Evolutionary conservation across 352 stramenopile genomes (phyloP), one percentile per base, ranked within the genome.

Genomic region (Phytophthora fragariaefolia): DNA sequence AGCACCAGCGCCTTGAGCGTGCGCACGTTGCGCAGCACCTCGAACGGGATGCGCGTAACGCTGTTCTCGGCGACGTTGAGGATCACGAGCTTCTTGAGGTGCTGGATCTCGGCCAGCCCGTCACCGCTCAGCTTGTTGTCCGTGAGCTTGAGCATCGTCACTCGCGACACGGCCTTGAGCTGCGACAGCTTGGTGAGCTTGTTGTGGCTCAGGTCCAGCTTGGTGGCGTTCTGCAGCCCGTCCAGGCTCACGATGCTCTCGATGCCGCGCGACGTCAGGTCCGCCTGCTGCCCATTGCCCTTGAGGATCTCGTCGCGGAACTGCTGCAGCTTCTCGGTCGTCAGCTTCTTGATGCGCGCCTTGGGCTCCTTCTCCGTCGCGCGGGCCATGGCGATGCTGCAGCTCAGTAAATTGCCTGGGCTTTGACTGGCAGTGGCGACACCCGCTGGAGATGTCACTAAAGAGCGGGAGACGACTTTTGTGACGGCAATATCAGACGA

Each of bases 311-410:
- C 81, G 10, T 66, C 22, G 17, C 67, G 50, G 63, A 82, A 81
- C 61, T 92, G 61, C 47, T 69, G 42, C 48, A 96, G 68, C 70
- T 93, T 96, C 58, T 93, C 84, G 47, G 77, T 74, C 42, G 88
- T 96, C 45, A 96, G 76, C 82, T 96, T 96, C 74, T 96, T 96
- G 71, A 96, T 96, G 66, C 85, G 83, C 69, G 63, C 73, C 74
- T 92, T 93, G 32, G 23, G n/a, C 20, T 28, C 56, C n/a, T n/a
- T n/a, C 56, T 66, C 45, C 42, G 18, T 47, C 45, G 43, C 30
- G 28, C 40, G 28, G 10, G 48, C 38, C 64, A 74, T 77, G 48
- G 1, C 56, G 34, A 12, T 51, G 30, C n/a, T n/a, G n/a, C n/a
- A n/a, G n/a, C n/a, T n/a, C n/a, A n/a, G n/a, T n/a, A n/a, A n/a